Evolutionary conservation across 345 rosid genomes (phyloP), one percentile per base, ranked within the genome.

Genomic region (Crucihimalaya himalaica): DNA sequence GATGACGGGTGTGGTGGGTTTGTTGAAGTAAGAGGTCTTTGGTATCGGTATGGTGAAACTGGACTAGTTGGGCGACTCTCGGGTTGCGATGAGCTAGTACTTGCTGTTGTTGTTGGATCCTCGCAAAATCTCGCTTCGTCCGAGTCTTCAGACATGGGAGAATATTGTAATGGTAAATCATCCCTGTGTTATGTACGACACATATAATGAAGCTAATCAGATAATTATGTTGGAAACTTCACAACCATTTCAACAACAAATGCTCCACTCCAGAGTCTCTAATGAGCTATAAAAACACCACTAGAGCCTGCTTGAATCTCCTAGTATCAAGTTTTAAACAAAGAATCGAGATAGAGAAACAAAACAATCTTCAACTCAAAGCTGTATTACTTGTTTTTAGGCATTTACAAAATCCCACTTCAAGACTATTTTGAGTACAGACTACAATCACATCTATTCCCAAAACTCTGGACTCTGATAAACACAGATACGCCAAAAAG

Each of bases 101-200:
- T 83, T 42, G 63, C 6, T 37, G 31, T 37, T 62, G 76, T 39
- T 62, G 76, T 29, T 31, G 83, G 76, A 45, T 83, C 79, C 63
- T 95, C 96, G 8, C 81, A 83, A 71, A 81, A 87, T 61, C 94
- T 82, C 0, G 78, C 81, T 68, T 92, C 97, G 25, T 92, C 98
- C 0, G 87, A 92, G 75, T 92, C 98, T 73, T 96, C 98, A 40
- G 95, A 96, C 97, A 90, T 92, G 20, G 96, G 98, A 46, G 98
- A 96, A 80, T 92, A 92, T 70, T 96, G 96, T 74, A 87, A 73
- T 14, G 92, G 58, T 80, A 90, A 59, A 56, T 92, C 99, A 81
- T 96, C 98, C 86, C 97, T 96, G 82, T 27, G 73, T 69, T 31
- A 52, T 8, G 19, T 23, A 60, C 3, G 3, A 52, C 23, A 72